A percentile compares a stretch with the other conserved stretches of the same genome.
phyloP scores from a whole-genome alignment of 2,329 filamentous ascomycete species.

The Aureobasidium namibiae region DNA sequence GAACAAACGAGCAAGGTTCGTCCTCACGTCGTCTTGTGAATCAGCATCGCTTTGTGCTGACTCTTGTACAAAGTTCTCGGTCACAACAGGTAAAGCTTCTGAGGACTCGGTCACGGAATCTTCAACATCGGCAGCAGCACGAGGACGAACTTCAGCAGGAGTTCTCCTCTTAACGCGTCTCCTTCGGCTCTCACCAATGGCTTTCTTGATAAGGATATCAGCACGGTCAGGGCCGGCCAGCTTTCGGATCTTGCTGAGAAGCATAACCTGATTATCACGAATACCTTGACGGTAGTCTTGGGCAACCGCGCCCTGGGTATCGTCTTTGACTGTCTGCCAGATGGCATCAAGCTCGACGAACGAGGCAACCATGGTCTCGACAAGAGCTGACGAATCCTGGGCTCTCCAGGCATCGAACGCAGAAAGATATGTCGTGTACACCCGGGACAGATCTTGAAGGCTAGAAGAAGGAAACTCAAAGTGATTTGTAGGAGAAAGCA shows the following conservation, averaged over 20 bases:
- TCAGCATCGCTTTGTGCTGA: neutral
- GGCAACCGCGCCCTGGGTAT: slow-evolving; percentile 63
- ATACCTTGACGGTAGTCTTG: slow-evolving; percentile 74
- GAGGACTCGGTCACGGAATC: slow-evolving; percentile 15
- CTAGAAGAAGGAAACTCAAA: slow-evolving; percentile 58
- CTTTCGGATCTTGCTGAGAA: slow-evolving; percentile 72
- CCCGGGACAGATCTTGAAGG: slow-evolving; percentile 55
- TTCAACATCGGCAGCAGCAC: slow-evolving; percentile 41
- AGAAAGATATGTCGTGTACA: slow-evolving; percentile 66
- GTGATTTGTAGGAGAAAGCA: slow-evolving; percentile 57
- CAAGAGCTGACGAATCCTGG: slow-evolving; percentile 65
- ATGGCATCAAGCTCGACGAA: slow-evolving; percentile 80
- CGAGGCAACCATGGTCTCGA: slow-evolving; percentile 79
- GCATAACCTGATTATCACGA: slow-evolving; percentile 69
- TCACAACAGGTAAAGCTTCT: slow-evolving; percentile 16
- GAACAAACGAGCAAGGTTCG: slow-evolving; percentile 35
- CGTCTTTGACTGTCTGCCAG: slow-evolving; percentile 73
- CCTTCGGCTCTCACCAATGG: slow-evolving; percentile 63
- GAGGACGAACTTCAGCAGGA: slow-evolving; percentile 61
- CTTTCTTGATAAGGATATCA: slow-evolving; percentile 64
- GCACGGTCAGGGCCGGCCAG: slow-evolving; percentile 64
- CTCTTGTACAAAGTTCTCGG: neutral
- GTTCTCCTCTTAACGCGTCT: slow-evolving; percentile 57
- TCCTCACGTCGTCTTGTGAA: neutral
- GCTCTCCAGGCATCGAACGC: slow-evolving; percentile 81